Evolutionary conservation across 2,329 filamentous ascomycete species (phyloP), one percentile per base, ranked within the genome.

Genomic region (Colletotrichum filicis): DNA sequence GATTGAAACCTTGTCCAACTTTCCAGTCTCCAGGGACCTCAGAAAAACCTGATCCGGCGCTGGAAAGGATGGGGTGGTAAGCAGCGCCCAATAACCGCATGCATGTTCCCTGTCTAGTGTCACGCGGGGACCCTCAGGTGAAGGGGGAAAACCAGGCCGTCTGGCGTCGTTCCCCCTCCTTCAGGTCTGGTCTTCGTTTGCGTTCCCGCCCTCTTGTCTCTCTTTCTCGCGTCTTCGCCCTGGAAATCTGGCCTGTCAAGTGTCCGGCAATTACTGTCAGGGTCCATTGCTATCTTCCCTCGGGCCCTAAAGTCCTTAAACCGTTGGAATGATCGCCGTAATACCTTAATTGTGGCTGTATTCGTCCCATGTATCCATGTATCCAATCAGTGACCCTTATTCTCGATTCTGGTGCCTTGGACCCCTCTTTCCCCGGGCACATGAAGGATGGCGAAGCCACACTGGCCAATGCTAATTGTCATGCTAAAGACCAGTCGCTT

Each of bases 1-100:
- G 7, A 42, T 55, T 64, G 61, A 64, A 64, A 64, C 61, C 61
- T 64, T 55, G 49, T 37, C 61, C 61, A 64, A 64, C 61, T 64
- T 64, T 64, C 49, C 22, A 30, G 11, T 24, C n/a, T 49, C 30
- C 46, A 55, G 61, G 61, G 35, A 64, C 46, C 8, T 35, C 46
- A 16, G 24, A 55, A 64, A 64, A 64, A 64, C 61, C 61, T 64
- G 61, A 64, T 64, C 61, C 61, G 19, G 35, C 61, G 46, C 46
- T 35, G 60, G 60, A 53, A 49, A 49, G 42, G 19, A 49, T 49
- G 42, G n/a, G 60, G 49, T 22, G 9, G 61, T 19, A 14, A 55
- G 46, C 19, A 64, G 61, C 61, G 49, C 49, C 26, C 30, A 37
- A 30, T 22, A 8, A 37, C 30, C 46, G 28, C 61, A 53, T 35